Evolutionary conservation across 306 rosid species (phyloP), one percentile per base, ranked within the genome.

Genomic region (Citrullus mucosospermus): DNA sequence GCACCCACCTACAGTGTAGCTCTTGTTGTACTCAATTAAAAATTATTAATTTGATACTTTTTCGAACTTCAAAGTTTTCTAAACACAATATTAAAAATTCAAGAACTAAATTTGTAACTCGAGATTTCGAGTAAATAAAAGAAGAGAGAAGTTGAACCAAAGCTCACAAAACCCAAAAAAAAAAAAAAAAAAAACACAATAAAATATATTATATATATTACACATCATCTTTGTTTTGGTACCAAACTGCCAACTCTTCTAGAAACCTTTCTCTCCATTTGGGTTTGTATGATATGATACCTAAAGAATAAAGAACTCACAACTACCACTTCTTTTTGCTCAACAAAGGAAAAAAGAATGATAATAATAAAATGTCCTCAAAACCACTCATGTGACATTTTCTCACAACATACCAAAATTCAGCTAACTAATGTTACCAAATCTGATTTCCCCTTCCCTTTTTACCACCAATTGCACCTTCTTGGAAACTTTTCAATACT

Each of bases 201-300:
- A 51, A 3, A 14, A 44, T 44, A 44, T 44, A 44, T 9, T 44
- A 44, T 46, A 46, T 46, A 10, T 46, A 46, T 46, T 7, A 10
- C 53, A 48, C 16, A 48, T 13, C 81, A 84, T 79, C 85, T 76
- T 82, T 38, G 72, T 81, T 85, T 66, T 61, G 65, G 73, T 71
- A 74, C 88, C 93, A 87, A 84, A 78, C 91, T 79, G 78, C 96
- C 89, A 80, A 82, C 88, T 77, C 93, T 91, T 91, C 97, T 91
- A 92, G 93, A 94, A 89, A 48, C 81, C 63, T 61, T 65, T n/a
- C 76, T 79, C 78, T 78, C 60, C 55, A 83, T 66, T 7, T 43
- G n/a, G n/a, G 39, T 70, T 53, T 80, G 78, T 80, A 86, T 86
- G 75, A 85, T 83, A 73, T 84, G 73, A 81, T 83, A 85, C 88